A percentile compares a stretch with the other conserved stretches of the same genome.
Evolutionary conservation across 2,329 filamentous ascomycete species (phyloP).

Genomic region (Meredithiella fracta): DNA sequence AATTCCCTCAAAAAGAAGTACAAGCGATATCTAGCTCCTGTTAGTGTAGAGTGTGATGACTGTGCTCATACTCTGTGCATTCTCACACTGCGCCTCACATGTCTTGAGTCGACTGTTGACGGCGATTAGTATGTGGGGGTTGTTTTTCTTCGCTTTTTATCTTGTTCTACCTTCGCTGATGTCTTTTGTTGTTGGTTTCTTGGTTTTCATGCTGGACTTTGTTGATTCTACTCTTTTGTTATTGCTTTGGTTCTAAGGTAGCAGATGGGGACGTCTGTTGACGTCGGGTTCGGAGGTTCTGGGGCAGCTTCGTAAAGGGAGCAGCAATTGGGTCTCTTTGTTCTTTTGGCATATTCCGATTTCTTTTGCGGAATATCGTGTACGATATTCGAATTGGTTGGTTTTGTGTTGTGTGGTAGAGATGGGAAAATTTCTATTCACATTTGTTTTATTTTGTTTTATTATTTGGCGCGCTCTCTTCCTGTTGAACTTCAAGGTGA

Average conservation of each 20-base stretch:
- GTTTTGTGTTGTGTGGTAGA: background rate
- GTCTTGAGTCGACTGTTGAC: no score
- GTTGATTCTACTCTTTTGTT: background rate
- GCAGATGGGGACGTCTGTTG: background rate
- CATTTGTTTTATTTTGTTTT: conserved; percentile 3
- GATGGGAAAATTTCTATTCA: background rate
- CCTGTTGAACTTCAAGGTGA: background rate
- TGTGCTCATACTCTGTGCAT: background rate
- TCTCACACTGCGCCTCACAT: background rate
- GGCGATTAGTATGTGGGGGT: no score
- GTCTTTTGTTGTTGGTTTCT: background rate
- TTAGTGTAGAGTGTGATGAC: background rate
- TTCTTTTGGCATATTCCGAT: conserved; percentile 6
- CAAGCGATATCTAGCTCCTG: background rate
- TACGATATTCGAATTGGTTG: background rate
- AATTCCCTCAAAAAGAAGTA: background rate
- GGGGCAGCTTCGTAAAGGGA: background rate
- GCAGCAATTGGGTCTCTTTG: background rate
- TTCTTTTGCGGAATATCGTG: conserved; percentile 5
- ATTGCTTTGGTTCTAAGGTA: background rate
- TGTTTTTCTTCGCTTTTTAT: no score
- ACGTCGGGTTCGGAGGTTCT: background rate
- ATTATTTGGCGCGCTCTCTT: background rate
- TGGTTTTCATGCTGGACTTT: background rate
- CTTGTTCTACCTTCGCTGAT: background rate